phyloP scores from a whole-genome alignment of 2,329 filamentous ascomycete genomes.

The Cytospora piceicola region DNA sequence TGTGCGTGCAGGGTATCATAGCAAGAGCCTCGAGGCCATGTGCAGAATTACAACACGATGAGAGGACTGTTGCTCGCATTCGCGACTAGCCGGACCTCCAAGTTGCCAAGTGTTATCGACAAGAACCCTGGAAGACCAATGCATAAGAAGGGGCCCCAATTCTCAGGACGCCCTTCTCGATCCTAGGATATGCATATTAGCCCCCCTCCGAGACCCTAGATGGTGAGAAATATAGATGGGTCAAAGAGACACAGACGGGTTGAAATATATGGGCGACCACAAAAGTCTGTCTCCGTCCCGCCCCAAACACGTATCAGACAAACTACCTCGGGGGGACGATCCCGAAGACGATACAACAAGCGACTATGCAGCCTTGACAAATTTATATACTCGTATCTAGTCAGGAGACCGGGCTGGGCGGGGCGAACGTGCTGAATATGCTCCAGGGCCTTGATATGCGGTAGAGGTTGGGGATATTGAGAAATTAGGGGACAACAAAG shows the following conservation, averaged over 20 bases:
- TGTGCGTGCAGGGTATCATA: background rate
- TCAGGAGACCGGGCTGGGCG: background rate
- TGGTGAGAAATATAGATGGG: background rate
- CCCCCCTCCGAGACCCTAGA: conserved; percentile 10
- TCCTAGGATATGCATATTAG: conserved; percentile 12
- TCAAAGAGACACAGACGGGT: background rate
- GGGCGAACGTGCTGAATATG: conserved; percentile 12
- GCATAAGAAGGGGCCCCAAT: background rate
- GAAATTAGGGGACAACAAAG: background rate
- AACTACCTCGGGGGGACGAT: conserved; percentile 3
- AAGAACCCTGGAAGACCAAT: background rate
- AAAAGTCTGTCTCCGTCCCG: background rate
- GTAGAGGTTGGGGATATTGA: background rate
- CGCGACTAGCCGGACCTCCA: background rate
- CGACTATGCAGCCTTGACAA: conserved; percentile 6
- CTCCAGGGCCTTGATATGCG: conserved; percentile 7
- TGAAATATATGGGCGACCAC: background rate
- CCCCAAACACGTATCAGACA: too few species aligned
- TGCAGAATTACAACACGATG: background rate
- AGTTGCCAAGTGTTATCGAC: background rate
- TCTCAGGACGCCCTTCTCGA: background rate
- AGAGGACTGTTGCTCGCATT: background rate
- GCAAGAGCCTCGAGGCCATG: background rate
- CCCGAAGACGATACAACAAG: background rate
- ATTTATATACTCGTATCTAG: background rate